A percentile compares a stretch with the other conserved stretches of the same genome.
Evolutionary conservation across 495 filamentous ascomycete species (phyloP).

Genomic region (Lophiostoma macrostomum): DNA sequence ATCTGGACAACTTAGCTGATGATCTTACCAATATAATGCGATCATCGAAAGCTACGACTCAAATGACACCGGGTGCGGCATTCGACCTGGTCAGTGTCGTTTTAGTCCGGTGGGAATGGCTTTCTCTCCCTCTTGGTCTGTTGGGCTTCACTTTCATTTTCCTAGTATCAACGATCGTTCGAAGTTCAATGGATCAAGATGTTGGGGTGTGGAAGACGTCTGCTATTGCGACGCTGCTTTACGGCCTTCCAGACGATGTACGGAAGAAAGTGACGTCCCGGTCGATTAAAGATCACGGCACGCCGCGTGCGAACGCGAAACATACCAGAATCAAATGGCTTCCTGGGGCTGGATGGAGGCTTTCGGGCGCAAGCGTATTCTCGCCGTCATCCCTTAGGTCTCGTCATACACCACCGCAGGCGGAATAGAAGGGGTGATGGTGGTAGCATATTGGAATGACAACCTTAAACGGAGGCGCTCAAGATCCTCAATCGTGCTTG

Average conservation of each 20-base stretch:
- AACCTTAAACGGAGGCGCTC: too few relatives aligned
- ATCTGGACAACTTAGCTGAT: conserved; percentile 18
- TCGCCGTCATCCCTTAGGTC: background rate
- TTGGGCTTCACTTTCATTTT: conserved; percentile 22
- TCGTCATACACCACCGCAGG: background rate
- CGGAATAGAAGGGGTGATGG: background rate
- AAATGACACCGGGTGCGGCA: conserved; percentile 14
- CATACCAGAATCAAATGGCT: conserved; percentile 20
- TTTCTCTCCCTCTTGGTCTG: conserved; percentile 19
- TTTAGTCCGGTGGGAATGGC: conserved; percentile 23
- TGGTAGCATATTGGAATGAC: too few relatives aligned
- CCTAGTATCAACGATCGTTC: conserved; percentile 20
- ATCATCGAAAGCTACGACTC: background rate
- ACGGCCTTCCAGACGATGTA: conserved; percentile 21
- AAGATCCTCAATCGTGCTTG: too few relatives aligned
- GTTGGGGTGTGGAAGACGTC: conserved; percentile 28
- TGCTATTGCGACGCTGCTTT: conserved; percentile 24
- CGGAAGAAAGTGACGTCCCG: conserved; percentile 19
- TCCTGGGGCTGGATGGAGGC: conserved; percentile 16
- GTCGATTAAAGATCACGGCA: conserved; percentile 9
- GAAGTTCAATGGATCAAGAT: conserved; percentile 18
- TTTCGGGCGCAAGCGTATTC: conserved; percentile 2
- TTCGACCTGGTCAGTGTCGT: conserved; percentile 16
- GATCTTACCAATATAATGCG: conserved; percentile 21
- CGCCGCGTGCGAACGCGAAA: conserved; percentile 18